phyloP scores from a whole-genome alignment of 306 rosid genomes.

The Sindora glabra region DNA sequence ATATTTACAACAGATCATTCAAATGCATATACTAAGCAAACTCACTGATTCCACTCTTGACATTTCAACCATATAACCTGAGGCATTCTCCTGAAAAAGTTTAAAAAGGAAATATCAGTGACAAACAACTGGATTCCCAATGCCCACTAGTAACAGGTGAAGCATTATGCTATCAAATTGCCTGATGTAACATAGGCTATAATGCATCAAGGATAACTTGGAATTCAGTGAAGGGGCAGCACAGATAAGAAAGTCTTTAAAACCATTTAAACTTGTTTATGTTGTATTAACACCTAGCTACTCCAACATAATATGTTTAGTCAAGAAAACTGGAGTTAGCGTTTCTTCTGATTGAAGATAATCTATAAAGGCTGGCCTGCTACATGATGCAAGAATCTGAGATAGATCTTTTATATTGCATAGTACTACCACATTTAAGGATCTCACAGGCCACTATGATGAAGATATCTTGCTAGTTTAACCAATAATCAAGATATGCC shows the following conservation, averaged over 20 bases:
- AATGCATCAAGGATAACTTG: background rate
- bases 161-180: slow-evolving; percentile 1
- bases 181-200: background rate
- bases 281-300: background rate
- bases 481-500: slow-evolving; percentile 12
- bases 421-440: background rate
- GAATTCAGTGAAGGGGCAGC: background rate
- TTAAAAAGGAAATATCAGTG: slow-evolving; percentile 17
- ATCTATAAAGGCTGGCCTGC: background rate
- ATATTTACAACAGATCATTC: slow-evolving; percentile 1
- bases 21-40: slow-evolving; percentile 15
- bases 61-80: slow-evolving; percentile 82
- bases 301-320: too few relatives aligned
- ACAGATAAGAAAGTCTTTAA: slow-evolving; percentile 2
- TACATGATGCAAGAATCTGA: background rate
- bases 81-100: slow-evolving; percentile 60
- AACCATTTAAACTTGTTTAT: background rate
- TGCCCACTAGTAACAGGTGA: background rate
- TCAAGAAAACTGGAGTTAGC: too few relatives aligned
- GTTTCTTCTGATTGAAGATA: background rate
- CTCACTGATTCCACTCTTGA: slow-evolving; percentile 69
- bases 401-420: background rate
- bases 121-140: background rate
- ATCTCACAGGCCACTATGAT: slow-evolving; percentile 3
- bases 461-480: background rate